phyloP scores from a whole-genome alignment of 768 basidiomycete species.

The Agaricus subrufescens region DNA sequence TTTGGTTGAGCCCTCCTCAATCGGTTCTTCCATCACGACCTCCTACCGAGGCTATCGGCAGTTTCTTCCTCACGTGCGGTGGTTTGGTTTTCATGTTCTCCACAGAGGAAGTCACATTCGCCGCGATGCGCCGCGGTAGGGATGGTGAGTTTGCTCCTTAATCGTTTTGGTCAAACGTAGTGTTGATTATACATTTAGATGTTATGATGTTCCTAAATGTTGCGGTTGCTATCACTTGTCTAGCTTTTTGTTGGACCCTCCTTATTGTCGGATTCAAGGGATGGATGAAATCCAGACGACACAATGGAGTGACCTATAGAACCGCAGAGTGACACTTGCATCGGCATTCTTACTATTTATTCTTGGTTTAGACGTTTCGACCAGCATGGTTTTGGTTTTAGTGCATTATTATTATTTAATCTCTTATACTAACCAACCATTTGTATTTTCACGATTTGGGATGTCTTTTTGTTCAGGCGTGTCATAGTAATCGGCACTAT shows the following conservation, averaged over 20 bases:
- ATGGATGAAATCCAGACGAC: conserved; percentile 52
- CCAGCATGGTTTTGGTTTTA: background rate
- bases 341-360: conserved; percentile 4
- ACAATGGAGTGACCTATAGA: conserved; percentile 25
- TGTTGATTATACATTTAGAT: conserved; percentile 35
- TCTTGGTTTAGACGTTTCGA: background rate
- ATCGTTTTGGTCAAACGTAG: background rate
- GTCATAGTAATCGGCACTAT: background rate
- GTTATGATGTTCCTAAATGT: conserved; percentile 89
- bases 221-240: conserved; percentile 80
- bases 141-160: conserved; percentile 53
- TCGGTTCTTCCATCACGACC: conserved; percentile 89
- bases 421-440: background rate
- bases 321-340: conserved; percentile 17
- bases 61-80: conserved; percentile 84
- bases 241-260: conserved; percentile 83
- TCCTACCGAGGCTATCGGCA: conserved; percentile 86
- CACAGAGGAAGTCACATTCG: conserved; percentile 83
- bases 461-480: background rate
- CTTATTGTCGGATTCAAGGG: conserved; percentile 77
- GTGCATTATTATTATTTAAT: conserved; percentile 5
- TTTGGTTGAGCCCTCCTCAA: conserved; percentile 81
- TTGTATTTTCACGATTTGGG: background rate
- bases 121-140: conserved; percentile 85
- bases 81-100: conserved; percentile 89